phyloP scores from a whole-genome alignment of 2,329 filamentous ascomycete species.

The Ustilaginoidea virens region DNA sequence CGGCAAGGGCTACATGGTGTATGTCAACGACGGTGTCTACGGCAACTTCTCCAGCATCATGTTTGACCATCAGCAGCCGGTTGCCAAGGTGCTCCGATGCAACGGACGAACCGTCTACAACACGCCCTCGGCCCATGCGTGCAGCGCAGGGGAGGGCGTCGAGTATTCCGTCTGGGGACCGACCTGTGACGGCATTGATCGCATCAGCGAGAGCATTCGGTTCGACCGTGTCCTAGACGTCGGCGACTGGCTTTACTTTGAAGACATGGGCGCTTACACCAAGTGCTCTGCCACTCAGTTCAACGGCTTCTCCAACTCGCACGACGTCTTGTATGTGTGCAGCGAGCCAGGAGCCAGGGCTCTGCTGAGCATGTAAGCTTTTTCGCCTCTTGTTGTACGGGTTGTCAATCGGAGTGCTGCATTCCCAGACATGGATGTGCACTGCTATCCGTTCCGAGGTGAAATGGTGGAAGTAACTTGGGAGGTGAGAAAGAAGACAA shows the following conservation, averaged over 20 bases:
- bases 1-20: constrained; percentile 80
- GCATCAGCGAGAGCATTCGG: constrained; percentile 68
- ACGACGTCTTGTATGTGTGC: constrained; percentile 88
- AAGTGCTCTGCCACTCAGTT: constrained; percentile 96
- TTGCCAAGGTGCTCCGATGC: constrained; percentile 63
- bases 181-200: constrained; percentile 94
- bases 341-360: constrained; percentile 80
- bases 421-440: too few relatives aligned
- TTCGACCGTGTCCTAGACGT: constrained; percentile 70
- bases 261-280: constrained; percentile 97
- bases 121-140: constrained; percentile 31
- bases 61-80: constrained; percentile 91
- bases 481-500: too few relatives aligned
- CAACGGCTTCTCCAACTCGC: constrained; percentile 88
- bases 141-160: constrained; percentile 33
- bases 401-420: too few relatives aligned
- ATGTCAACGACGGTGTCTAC: constrained; percentile 94
- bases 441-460: too few relatives aligned
- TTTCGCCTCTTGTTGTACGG: too few relatives aligned
- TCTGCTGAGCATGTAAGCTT: constrained; percentile 32
- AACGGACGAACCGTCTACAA: constrained; percentile 43
- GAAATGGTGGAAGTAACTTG: too few relatives aligned
- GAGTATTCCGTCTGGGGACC: constrained; percentile 98
- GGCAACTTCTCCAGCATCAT: constrained; percentile 99
- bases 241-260: constrained; percentile 97